phyloP scores from a whole-genome alignment of 2,329 filamentous ascomycete species.

The Biscogniauxia mediterranea region DNA sequence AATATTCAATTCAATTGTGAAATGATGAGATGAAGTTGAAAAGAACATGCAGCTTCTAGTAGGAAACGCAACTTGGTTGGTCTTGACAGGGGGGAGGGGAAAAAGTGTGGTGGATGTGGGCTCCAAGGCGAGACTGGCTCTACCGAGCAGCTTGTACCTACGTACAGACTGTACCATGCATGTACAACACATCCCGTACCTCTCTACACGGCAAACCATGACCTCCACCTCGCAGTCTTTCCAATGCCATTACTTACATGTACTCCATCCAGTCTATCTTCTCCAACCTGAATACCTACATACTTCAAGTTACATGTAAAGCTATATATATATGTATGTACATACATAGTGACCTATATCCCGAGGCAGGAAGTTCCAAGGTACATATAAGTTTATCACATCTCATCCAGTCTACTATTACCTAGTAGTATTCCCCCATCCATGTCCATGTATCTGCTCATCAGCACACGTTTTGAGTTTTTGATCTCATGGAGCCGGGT shows the following conservation, averaged over 20 bases:
- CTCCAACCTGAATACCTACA: slow-evolving; percentile 14
- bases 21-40: slow-evolving; percentile 35
- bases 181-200: slow-evolving; percentile 19
- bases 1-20: slow-evolving; percentile 11
- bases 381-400: background rate
- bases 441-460: background rate
- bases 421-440: background rate
- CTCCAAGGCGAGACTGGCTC: slow-evolving; percentile 22
- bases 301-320: slow-evolving; percentile 1
- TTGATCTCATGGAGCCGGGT: background rate
- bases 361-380: background rate
- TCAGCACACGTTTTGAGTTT: background rate
- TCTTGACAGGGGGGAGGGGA: slow-evolving; percentile 22
- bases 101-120: slow-evolving; percentile 17
- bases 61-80: slow-evolving; percentile 32
- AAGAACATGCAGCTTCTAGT: slow-evolving; percentile 31
- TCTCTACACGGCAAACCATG: background rate
- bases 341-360: too few relatives aligned
- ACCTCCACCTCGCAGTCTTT: slow-evolving; percentile 4
- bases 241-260: slow-evolving; percentile 2
- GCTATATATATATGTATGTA: too few relatives aligned
- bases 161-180: slow-evolving; percentile 1
- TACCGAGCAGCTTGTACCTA: background rate
- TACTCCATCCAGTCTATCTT: slow-evolving; percentile 9
- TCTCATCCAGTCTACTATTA: too few relatives aligned